A percentile compares a stretch with the other conserved stretches of the same genome.
Conservation (phyloP, 1,139 yeast genomes). For the Scheffersomyces quercinus region DNA sequence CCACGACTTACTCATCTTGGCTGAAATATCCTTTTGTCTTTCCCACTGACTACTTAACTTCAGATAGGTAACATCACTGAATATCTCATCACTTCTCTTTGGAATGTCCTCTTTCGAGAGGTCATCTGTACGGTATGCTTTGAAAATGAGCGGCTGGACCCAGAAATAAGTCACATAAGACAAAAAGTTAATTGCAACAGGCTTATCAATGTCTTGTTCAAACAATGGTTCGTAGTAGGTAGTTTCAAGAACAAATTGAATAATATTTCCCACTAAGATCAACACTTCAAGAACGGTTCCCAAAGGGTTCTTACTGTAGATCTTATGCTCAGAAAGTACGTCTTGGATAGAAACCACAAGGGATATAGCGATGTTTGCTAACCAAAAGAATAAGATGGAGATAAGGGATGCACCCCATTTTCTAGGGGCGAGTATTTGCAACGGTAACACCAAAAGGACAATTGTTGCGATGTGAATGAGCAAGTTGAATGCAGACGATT, state of each 20-base stretch:
- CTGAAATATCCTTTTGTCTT: conserved; percentile 4
- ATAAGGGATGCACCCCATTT: conserved; percentile 9
- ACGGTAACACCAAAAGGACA: conserved; percentile 5
- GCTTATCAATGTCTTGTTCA: conserved; percentile 13
- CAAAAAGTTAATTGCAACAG: conserved; percentile 17
- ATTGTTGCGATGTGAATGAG: conserved; percentile 1
- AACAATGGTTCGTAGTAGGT: conserved; percentile 16
- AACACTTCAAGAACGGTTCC: conserved; percentile 11
- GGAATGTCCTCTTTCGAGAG: conserved; percentile 25
- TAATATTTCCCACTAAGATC: conserved; percentile 9
- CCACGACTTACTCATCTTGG: conserved; percentile 1
- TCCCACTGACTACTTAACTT: conserved; percentile 10
- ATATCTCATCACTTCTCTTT: conserved; percentile 5
- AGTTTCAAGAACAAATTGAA: conserved; percentile 15
- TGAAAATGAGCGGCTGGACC: conserved; percentile 24
- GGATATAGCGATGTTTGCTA: conserved; percentile 5
- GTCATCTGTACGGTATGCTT: conserved; percentile 21
- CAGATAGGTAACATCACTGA: conserved; percentile 7
- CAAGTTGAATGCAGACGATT: neutral
- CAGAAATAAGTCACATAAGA: conserved; percentile 25
- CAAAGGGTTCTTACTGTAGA: conserved; percentile 6
- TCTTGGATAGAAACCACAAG: conserved; percentile 15
- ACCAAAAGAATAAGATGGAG: conserved; percentile 13
- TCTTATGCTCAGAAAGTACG: conserved; percentile 15
- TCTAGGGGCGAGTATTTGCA: conserved; percentile 9